Evolutionary conservation across 768 basidiomycete genomes (phyloP).

Genomic region (Trametes sanguinea): DNA sequence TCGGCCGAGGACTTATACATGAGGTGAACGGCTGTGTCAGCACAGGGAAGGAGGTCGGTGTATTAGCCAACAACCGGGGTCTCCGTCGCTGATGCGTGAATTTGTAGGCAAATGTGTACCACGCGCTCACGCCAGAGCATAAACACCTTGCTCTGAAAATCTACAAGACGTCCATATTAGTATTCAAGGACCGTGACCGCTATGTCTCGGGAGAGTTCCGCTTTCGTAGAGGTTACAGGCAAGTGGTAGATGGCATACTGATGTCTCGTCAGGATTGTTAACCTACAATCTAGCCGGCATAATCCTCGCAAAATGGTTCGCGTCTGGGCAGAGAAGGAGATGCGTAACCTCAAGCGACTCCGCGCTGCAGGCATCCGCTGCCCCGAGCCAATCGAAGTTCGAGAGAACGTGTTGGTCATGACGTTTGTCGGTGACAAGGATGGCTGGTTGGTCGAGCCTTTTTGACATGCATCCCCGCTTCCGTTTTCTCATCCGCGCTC

Average conservation of each 20-base stretch:
- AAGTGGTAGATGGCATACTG: background rate
- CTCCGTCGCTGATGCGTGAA: background rate
- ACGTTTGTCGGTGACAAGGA: conserved; percentile 80
- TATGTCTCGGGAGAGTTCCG: conserved; percentile 96
- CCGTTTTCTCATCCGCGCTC: background rate
- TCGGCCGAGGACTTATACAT: conserved; percentile 82
- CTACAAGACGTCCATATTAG: conserved; percentile 96
- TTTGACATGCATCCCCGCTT: conserved; percentile 1
- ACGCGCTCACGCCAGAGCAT: conserved; percentile 61
- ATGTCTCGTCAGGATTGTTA: too few species aligned
- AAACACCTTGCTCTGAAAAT: conserved; percentile 90
- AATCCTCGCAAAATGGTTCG: conserved; percentile 99
- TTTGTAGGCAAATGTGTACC: conserved; percentile 92
- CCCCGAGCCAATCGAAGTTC: conserved; percentile 89
- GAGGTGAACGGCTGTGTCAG: conserved; percentile 96
- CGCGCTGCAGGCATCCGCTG: conserved; percentile 80
- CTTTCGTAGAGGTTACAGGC: conserved; percentile 86
- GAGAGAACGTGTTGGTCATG: conserved; percentile 98
- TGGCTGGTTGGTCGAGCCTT: conserved; percentile 63
- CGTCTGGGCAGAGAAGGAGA: conserved; percentile 98
- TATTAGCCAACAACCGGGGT: background rate
- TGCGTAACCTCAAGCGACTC: conserved; percentile 90
- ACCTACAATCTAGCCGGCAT: conserved; percentile 45
- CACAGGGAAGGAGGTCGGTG: conserved; percentile 91
- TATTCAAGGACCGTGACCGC: conserved; percentile 96